Conservation (phyloP, 352 stramenopile species). For the Lagenidium giganteum region DNA sequence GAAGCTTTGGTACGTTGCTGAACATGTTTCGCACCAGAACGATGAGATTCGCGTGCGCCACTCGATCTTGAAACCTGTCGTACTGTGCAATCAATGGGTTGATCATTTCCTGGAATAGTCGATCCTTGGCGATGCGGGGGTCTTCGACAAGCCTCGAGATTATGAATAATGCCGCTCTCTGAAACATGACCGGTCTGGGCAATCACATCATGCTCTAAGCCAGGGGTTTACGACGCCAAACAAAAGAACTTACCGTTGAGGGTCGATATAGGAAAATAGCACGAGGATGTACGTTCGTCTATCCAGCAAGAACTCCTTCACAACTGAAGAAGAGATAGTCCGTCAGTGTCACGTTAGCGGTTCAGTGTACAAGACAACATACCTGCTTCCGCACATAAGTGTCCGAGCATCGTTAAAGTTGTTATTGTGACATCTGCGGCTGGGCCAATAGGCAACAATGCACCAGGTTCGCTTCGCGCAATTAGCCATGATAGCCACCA, state of each 20-base stretch:
- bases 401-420: constrained; percentile 4
- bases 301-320: constrained; percentile 1
- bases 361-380: background rate
- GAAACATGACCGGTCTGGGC: background rate
- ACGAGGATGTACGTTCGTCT: no score
- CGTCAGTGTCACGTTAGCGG: constrained; percentile 1
- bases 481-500: constrained; percentile 12
- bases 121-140: background rate
- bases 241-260: no score
- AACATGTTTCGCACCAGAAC: no score
- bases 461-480: constrained; percentile 2
- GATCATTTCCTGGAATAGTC: constrained; percentile 2
- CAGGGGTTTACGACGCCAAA: no score
- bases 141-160: background rate
- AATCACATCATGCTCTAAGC: no score
- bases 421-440: constrained; percentile 2
- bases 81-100: background rate
- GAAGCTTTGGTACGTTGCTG: no score
- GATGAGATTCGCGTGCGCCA: constrained; percentile 1
- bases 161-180: constrained; percentile 1
- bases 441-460: background rate
- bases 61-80: background rate
- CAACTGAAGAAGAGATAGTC: constrained; percentile 1
- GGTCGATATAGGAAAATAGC: no score
- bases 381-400: constrained; percentile 7